Evolutionary conservation across 805 yeast species (phyloP).

Genomic region (Candida ipomoeae): DNA sequence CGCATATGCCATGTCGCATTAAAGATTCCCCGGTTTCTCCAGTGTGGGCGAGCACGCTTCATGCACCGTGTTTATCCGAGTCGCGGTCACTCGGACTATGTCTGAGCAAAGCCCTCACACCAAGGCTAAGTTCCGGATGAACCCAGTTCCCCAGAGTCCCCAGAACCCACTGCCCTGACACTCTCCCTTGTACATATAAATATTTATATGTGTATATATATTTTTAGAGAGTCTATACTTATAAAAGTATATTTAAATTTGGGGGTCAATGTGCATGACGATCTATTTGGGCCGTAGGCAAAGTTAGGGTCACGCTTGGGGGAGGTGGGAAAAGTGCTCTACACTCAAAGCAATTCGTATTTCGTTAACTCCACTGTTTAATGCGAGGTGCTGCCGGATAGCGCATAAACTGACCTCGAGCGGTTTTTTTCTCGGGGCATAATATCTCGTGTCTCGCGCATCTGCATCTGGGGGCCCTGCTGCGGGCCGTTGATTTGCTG

Average conservation of each 20-base stretch:
- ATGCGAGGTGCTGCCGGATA: background rate
- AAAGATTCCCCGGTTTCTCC: background rate
- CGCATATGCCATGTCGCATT: background rate
- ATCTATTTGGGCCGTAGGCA: no score
- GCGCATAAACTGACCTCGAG: background rate
- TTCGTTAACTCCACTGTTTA: background rate
- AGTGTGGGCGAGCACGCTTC: background rate
- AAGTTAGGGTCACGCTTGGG: no score
- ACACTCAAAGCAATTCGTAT: background rate
- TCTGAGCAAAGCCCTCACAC: background rate
- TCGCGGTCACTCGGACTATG: slow-evolving; percentile 2
- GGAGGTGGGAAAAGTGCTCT: no score
- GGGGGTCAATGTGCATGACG: no score
- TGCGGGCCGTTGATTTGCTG: background rate
- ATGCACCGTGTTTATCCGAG: background rate
- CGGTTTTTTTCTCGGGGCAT: slow-evolving; percentile 1
- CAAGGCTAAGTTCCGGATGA: background rate
- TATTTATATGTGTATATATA: no score
- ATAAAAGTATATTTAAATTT: no score
- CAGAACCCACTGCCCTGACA: background rate
- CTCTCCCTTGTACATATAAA: no score
- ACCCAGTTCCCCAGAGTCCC: background rate
- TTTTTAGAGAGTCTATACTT: no score
- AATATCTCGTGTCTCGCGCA: background rate
- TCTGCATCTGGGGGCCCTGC: background rate